Conservation (phyloP, 495 filamentous ascomycete genomes). For the Cenococcum geophilum region DNA sequence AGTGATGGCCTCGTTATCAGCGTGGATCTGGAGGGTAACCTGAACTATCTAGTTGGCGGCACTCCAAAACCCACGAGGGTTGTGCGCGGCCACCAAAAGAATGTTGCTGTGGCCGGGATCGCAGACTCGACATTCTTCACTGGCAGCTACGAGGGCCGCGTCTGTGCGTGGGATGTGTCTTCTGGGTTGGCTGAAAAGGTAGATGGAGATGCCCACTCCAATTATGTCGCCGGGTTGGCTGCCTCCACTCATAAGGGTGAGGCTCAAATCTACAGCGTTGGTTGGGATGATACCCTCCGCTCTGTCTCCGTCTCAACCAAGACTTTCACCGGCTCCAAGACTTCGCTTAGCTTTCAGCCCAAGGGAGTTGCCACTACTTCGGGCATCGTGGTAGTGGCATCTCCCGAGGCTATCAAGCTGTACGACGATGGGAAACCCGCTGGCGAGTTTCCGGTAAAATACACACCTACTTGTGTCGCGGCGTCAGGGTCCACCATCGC, state of each 20-base stretch:
- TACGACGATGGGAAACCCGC: slow-evolving; percentile 49
- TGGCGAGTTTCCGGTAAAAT: slow-evolving; percentile 32
- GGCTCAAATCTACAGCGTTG: slow-evolving; percentile 70
- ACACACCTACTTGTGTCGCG: slow-evolving; percentile 63
- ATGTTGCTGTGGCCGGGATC: slow-evolving; percentile 66
- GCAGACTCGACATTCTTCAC: slow-evolving; percentile 64
- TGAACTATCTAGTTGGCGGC: slow-evolving; percentile 78
- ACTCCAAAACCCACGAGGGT: slow-evolving; percentile 60
- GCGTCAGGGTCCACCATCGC: slow-evolving; percentile 61
- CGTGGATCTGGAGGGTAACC: slow-evolving; percentile 76
- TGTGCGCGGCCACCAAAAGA: slow-evolving; percentile 90
- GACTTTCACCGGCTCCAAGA: slow-evolving; percentile 51
- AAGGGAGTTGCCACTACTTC: slow-evolving; percentile 50
- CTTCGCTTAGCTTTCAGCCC: slow-evolving; percentile 55
- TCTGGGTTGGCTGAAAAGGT: slow-evolving; percentile 61
- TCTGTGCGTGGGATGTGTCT: slow-evolving; percentile 71
- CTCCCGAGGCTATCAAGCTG: slow-evolving; percentile 56
- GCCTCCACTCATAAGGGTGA: slow-evolving; percentile 41
- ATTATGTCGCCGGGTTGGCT: slow-evolving; percentile 74
- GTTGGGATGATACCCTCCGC: slow-evolving; percentile 92
- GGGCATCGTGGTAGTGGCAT: slow-evolving; percentile 56
- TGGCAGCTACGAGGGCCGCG: slow-evolving; percentile 83
- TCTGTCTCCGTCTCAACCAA: slow-evolving; percentile 58
- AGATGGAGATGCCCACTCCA: slow-evolving; percentile 72
- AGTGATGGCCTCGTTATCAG: slow-evolving; percentile 83